These are phyloP conservation scores for Colletotrichum simmondsii DNA, from an alignment of 2,329 filamentous ascomycete genomes.

Conservation along the genomic window DNA sequence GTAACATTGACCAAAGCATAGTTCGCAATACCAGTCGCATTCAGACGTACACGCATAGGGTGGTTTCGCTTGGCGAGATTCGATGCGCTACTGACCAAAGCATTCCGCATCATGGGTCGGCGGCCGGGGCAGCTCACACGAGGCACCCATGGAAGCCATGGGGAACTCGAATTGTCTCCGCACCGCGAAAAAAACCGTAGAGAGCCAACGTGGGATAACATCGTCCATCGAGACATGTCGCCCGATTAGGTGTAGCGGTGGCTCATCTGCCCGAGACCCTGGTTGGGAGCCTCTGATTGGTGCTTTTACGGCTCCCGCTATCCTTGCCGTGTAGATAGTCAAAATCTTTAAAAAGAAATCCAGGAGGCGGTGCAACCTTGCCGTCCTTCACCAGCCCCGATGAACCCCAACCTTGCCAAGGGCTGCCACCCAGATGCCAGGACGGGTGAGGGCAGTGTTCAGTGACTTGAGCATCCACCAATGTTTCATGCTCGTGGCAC, in stretches of 20 bases:
- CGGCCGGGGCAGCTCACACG: constrained; percentile 8
- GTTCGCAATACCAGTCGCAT: constrained; percentile 20
- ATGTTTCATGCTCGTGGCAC: constrained; percentile 23
- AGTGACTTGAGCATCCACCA: constrained; percentile 17
- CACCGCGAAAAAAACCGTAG: neutral
- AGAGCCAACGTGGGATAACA: constrained; percentile 18
- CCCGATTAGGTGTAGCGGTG: constrained; percentile 33
- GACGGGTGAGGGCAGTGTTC: constrained; percentile 8
- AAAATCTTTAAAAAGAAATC: constrained; percentile 36
- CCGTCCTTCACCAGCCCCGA: constrained; percentile 22
- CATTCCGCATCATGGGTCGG: constrained; percentile 7
- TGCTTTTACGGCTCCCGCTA: constrained; percentile 25
- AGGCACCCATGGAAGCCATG: neutral
- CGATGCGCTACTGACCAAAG: constrained; percentile 5
- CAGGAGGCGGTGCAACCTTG: constrained; percentile 35
- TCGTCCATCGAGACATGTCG: constrained; percentile 32
- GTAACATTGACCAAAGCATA: neutral
- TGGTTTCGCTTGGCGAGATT: constrained; percentile 26
- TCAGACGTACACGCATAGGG: constrained; percentile 3
- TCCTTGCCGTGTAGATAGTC: constrained; percentile 32
- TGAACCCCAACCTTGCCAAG: constrained; percentile 29
- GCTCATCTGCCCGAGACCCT: constrained; percentile 29
- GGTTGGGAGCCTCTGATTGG: constrained; percentile 24
- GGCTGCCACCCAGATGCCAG: constrained; percentile 20
- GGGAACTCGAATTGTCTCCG: neutral